phyloP scores from a whole-genome alignment of 495 filamentous ascomycete species.

The Xylaria flabelliformis region DNA sequence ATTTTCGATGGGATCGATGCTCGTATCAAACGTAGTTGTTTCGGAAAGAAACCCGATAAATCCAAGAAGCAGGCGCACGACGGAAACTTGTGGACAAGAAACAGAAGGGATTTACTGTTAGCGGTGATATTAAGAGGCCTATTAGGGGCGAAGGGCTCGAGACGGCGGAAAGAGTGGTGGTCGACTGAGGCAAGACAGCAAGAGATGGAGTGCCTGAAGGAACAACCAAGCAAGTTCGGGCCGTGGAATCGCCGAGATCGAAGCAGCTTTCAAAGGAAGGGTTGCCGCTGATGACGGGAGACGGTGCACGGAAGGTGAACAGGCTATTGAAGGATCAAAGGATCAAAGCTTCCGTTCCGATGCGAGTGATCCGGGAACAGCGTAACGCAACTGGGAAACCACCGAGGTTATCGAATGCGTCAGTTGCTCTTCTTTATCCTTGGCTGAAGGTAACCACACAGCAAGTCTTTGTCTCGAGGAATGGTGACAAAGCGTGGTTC shows the following conservation, averaged over 20 bases:
- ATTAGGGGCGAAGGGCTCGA: conserved; percentile 6
- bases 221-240: conserved; percentile 39
- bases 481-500: neutral
- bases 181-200: neutral
- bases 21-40: conserved; percentile 44
- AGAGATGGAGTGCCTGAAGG: conserved; percentile 24
- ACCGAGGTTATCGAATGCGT: conserved; percentile 32
- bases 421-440: conserved; percentile 29
- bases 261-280: conserved; percentile 31
- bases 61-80: conserved; percentile 32
- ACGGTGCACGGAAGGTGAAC: conserved; percentile 3
- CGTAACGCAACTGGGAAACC: conserved; percentile 28
- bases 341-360: conserved; percentile 34
- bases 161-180: conserved; percentile 38
- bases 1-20: conserved; percentile 37
- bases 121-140: conserved; percentile 34
- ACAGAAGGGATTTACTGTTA: conserved; percentile 37
- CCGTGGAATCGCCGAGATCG: conserved; percentile 26
- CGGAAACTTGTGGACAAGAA: conserved; percentile 42
- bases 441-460: conserved; percentile 19
- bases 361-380: conserved; percentile 34
- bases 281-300: conserved; percentile 6
- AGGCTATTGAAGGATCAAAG: conserved; percentile 10
- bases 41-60: conserved; percentile 33
- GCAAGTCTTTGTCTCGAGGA: conserved; percentile 1